Evolutionary conservation across 352 stramenopile genomes (phyloP).

Genomic region (Phytophthora pinifolia): DNA sequence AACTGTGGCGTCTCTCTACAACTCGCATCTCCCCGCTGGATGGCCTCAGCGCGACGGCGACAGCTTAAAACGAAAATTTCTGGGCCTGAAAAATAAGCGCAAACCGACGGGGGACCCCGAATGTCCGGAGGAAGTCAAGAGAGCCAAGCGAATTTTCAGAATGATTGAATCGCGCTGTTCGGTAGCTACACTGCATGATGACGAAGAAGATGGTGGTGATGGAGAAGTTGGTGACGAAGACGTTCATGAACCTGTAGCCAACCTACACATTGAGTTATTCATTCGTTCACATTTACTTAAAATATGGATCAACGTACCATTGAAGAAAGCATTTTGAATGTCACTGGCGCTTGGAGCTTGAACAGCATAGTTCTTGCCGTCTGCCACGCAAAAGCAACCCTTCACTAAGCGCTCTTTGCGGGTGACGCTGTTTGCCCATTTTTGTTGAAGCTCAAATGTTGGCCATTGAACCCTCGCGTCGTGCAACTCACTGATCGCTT

Average conservation of each 20-base stretch:
- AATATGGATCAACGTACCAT: too few relatives aligned
- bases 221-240: too few relatives aligned
- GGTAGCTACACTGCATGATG: neutral
- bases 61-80: conserved; percentile 3
- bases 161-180: conserved; percentile 1
- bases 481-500: neutral
- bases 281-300: too few relatives aligned
- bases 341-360: too few relatives aligned
- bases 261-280: too few relatives aligned
- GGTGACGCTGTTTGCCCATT: neutral
- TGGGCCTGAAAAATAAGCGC: conserved; percentile 6
- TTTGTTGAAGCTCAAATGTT: neutral
- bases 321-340: too few relatives aligned
- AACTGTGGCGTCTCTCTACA: too few relatives aligned
- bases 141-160: neutral
- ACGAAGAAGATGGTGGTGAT: too few relatives aligned
- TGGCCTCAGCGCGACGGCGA: conserved; percentile 8
- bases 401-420: neutral
- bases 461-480: neutral
- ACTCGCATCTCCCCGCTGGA: conserved; percentile 4
- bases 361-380: too few relatives aligned
- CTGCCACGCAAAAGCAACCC: too few relatives aligned
- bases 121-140: neutral
- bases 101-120: conserved; percentile 8
- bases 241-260: too few relatives aligned